Evolutionary conservation across 176 grass and related monocot species (phyloP).

Genomic region (Rhynchospora tenuis): DNA sequence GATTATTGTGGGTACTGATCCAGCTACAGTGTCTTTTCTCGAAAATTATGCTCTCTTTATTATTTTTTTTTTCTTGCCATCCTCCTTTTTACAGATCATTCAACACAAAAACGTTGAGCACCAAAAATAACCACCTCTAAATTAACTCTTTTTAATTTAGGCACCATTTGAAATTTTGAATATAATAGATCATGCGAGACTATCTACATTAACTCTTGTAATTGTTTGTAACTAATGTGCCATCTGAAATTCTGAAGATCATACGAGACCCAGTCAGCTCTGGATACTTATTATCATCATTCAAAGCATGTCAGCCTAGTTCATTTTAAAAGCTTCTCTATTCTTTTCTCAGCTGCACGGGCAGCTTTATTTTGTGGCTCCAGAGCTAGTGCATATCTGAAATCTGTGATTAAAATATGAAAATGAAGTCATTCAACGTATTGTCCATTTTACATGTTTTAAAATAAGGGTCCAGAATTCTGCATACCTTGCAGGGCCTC

Average conservation of each 20-base stretch:
- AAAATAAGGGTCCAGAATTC: slow-evolving; percentile 21
- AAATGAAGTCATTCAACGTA: slow-evolving; percentile 1
- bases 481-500: slow-evolving; percentile 78
- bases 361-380: slow-evolving; percentile 94
- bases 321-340: slow-evolving; percentile 63
- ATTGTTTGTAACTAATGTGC: background rate
- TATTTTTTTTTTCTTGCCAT: background rate
- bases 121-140: background rate
- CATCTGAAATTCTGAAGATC: background rate
- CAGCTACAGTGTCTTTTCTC: background rate
- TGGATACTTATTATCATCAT: background rate
- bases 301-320: background rate
- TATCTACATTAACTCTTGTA: background rate
- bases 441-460: slow-evolving; percentile 2
- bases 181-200: background rate
- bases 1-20: background rate
- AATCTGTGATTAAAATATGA: slow-evolving; percentile 51
- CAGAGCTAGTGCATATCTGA: slow-evolving; percentile 70
- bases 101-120: background rate
- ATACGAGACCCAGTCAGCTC: background rate
- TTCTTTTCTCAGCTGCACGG: slow-evolving; percentile 69
- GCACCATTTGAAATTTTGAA: background rate
- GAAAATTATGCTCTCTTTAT: background rate
- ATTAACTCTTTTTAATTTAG: background rate
- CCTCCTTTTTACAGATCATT: background rate